These are phyloP conservation scores for Candida parachauliodes DNA, from an alignment of 805 yeast genomes.

Conservation along the genomic window DNA sequence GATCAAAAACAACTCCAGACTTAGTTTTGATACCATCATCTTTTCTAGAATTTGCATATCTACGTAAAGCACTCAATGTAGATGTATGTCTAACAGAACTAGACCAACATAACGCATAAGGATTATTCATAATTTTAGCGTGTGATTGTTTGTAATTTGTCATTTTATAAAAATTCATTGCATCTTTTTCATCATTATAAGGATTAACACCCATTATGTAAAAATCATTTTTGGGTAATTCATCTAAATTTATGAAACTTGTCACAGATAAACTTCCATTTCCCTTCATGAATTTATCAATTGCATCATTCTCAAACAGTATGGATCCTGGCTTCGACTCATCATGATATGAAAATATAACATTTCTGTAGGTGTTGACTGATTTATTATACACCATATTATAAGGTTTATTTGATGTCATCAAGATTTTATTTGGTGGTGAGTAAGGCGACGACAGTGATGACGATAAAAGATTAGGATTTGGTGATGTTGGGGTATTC, in stretches of 20 bases:
- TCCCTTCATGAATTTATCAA: not conserved
- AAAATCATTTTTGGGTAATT: constrained; percentile 3
- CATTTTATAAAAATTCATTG: constrained; percentile 29
- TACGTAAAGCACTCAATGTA: constrained; percentile 30
- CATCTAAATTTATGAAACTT: constrained; percentile 1
- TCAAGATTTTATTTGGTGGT: not conserved
- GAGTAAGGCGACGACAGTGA: not conserved
- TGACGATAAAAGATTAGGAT: not conserved
- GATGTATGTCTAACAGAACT: constrained; percentile 30
- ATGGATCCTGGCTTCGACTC: constrained; percentile 9
- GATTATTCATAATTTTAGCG: constrained; percentile 16
- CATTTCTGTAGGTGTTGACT: constrained; percentile 3
- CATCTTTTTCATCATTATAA: constrained; percentile 21
- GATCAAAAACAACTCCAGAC: constrained; percentile 1
- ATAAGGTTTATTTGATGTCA: not conserved
- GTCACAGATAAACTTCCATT: constrained; percentile 4
- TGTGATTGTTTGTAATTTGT: constrained; percentile 8
- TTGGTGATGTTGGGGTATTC: not conserved
- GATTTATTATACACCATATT: constrained; percentile 7
- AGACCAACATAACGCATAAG: constrained; percentile 39
- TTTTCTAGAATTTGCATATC: constrained; percentile 15
- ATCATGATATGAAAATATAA: constrained; percentile 8
- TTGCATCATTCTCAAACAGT: constrained; percentile 2
- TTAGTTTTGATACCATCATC: not conserved
- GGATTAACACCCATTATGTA: constrained; percentile 22